These are phyloP conservation scores for Parachlorella kessleri DNA, from an alignment of 139 green algal genomes.

Conservation along the genomic window DNA sequence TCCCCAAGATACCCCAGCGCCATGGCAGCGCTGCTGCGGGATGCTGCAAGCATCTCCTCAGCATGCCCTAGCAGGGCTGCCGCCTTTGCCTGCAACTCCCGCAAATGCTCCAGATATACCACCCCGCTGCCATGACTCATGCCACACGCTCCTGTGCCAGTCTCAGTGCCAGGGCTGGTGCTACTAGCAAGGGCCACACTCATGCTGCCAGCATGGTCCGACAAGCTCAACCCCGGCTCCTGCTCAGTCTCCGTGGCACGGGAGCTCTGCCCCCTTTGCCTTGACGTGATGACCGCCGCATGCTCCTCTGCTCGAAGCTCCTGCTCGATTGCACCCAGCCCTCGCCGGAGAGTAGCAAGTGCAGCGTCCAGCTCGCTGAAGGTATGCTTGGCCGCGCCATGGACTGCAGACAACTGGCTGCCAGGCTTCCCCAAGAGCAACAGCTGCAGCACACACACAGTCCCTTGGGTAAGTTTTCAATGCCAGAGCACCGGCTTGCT, in stretches of 20 bases:
- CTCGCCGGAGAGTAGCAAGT: not conserved
- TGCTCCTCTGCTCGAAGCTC: slow-evolving; percentile 11
- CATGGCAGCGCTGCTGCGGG: not conserved
- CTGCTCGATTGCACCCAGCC: not conserved
- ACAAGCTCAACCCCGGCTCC: no score
- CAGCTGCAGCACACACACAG: no score
- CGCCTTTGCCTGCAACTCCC: not conserved
- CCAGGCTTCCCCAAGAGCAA: slow-evolving; percentile 17
- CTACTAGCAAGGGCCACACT: no score
- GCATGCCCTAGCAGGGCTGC: slow-evolving; percentile 14
- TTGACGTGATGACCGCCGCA: not conserved
- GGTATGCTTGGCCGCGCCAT: not conserved
- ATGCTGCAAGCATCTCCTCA: slow-evolving; percentile 6
- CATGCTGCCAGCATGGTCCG: no score
- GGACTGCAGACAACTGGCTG: slow-evolving; percentile 15
- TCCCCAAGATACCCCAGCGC: slow-evolving; percentile 12
- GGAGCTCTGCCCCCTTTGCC: no score
- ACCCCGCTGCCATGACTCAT: no score
- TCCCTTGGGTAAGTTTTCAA: no score
- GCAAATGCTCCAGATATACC: slow-evolving; percentile 5
- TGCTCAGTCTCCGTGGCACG: no score
- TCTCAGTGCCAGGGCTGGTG: no score
- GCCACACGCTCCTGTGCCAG: no score
- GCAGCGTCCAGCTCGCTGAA: slow-evolving; percentile 21
- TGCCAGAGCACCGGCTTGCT: no score